phyloP scores from a whole-genome alignment of 495 filamentous ascomycete species.

The Aspergillus sclerotiicarbonarius region DNA sequence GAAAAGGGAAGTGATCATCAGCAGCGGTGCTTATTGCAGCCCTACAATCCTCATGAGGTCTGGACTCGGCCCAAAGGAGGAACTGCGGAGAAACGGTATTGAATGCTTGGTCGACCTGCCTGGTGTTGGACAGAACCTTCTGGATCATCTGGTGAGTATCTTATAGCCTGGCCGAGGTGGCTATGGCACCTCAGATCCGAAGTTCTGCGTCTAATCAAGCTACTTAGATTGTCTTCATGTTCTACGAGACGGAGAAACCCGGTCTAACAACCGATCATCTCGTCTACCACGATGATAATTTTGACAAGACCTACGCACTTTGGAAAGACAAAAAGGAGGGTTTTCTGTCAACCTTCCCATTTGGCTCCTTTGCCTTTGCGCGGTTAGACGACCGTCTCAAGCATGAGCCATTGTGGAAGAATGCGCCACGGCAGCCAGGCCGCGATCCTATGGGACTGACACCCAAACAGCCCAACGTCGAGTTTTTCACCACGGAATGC shows the following conservation, averaged over 20 bases:
- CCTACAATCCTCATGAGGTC: constrained; percentile 56
- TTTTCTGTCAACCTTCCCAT: constrained; percentile 51
- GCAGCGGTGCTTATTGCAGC: constrained; percentile 55
- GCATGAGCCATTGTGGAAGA: constrained; percentile 41
- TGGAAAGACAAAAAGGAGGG: constrained; percentile 52
- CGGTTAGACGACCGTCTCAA: constrained; percentile 50
- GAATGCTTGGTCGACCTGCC: constrained; percentile 46
- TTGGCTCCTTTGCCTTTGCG: constrained; percentile 53
- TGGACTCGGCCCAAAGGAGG: constrained; percentile 51
- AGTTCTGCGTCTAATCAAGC: background rate
- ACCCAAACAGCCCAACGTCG: constrained; percentile 46
- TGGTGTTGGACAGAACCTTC: constrained; percentile 55
- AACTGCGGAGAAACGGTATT: constrained; percentile 48
- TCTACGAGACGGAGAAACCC: constrained; percentile 47
- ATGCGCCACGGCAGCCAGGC: constrained; percentile 37
- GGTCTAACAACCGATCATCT: constrained; percentile 42
- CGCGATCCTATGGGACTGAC: constrained; percentile 54
- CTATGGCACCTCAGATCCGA: too few species aligned
- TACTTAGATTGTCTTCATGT: constrained; percentile 39
- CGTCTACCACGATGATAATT: constrained; percentile 38
- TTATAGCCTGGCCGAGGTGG: too few species aligned
- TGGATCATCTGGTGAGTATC: constrained; percentile 53
- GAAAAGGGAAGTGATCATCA: constrained; percentile 50
- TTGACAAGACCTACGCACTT: constrained; percentile 39
- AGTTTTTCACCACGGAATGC: constrained; percentile 53